Percentiles rank a stretch among this genome's conserved stretches.
These are phyloP conservation scores for Corynespora cassiicola DNA, from an alignment of 2,329 filamentous ascomycete species.

Conservation along the genomic window DNA sequence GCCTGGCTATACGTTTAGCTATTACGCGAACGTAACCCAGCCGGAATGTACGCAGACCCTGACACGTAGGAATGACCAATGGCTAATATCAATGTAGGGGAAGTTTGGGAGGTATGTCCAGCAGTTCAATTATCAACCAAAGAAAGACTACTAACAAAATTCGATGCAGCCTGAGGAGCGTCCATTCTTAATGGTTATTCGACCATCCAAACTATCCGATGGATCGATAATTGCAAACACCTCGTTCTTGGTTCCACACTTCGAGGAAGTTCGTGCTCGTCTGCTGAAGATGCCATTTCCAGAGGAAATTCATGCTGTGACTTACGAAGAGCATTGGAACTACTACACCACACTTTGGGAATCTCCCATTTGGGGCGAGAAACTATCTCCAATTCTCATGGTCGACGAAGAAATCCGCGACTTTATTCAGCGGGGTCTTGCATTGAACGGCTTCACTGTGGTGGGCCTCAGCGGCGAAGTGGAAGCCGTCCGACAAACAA, in stretches of 20 bases:
- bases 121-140: background rate
- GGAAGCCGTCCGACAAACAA: conserved; percentile 65
- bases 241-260: conserved; percentile 65
- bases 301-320: conserved; percentile 59
- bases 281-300: conserved; percentile 65
- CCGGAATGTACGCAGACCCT: too few relatives aligned
- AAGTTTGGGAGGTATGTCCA: conserved; percentile 62
- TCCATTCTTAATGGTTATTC: conserved; percentile 67
- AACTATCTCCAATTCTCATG: conserved; percentile 57
- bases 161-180: conserved; percentile 61
- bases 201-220: conserved; percentile 50
- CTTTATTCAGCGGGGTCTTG: conserved; percentile 66
- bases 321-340: conserved; percentile 71
- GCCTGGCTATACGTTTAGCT: conserved; percentile 70
- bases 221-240: conserved; percentile 60
- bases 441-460: conserved; percentile 61
- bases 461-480: conserved; percentile 61
- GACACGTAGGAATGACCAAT: too few relatives aligned
- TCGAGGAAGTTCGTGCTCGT: conserved; percentile 66
- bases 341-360: conserved; percentile 63
- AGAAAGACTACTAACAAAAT: background rate
- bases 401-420: conserved; percentile 70
- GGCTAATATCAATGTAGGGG: too few relatives aligned
- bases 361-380: conserved; percentile 42
- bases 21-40: conserved; percentile 69